phyloP scores from a whole-genome alignment of 164 flowering plant species.

The Euptelea pleiosperma region DNA sequence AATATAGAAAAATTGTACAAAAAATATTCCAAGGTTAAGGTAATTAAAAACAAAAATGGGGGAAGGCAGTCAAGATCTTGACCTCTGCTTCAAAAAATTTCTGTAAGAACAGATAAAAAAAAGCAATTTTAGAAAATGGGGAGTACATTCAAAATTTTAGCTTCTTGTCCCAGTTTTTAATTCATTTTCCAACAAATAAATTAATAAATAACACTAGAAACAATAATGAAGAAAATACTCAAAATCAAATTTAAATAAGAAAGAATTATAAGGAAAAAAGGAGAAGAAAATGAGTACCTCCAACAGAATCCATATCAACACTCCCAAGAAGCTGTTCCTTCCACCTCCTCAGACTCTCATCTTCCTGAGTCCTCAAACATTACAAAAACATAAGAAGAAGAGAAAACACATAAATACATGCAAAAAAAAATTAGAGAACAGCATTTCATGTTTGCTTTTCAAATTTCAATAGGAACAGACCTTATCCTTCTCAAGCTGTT shows the following conservation, averaged over 20 bases:
- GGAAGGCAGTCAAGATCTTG: too few relatives aligned
- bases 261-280: background rate
- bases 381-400: background rate
- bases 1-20: too few relatives aligned
- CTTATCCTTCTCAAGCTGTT: slow-evolving; percentile 79
- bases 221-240: too few relatives aligned
- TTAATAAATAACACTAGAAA: too few relatives aligned
- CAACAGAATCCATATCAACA: slow-evolving; percentile 30
- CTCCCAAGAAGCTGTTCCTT: slow-evolving; percentile 39
- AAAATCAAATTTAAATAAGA: too few relatives aligned
- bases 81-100: too few relatives aligned
- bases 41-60: too few relatives aligned
- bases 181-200: background rate
- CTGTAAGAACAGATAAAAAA: too few relatives aligned
- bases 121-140: too few relatives aligned
- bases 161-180: background rate
- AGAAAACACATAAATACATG: background rate
- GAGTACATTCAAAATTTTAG: background rate
- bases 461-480: slow-evolving; percentile 33
- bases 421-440: background rate
- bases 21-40: too few relatives aligned
- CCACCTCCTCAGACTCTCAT: slow-evolving; percentile 39
- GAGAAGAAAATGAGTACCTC: slow-evolving; percentile 21
- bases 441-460: background rate
- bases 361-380: slow-evolving; percentile 24